phyloP scores from a whole-genome alignment of 768 basidiomycete species.

The Kwoniella dejecticola region DNA sequence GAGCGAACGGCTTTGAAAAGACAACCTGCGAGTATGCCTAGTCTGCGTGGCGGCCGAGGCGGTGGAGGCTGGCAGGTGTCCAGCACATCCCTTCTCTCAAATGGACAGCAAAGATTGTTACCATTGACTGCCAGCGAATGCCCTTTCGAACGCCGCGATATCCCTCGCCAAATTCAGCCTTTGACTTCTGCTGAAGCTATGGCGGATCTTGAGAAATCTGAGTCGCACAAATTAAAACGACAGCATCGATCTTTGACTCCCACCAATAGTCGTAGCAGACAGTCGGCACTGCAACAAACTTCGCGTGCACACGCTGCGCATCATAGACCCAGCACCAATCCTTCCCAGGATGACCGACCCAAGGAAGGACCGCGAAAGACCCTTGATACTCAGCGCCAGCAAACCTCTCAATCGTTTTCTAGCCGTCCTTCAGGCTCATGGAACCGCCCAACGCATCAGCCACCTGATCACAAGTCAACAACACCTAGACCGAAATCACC shows the following conservation, averaged over 20 bases:
- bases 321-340: neutral
- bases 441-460: neutral
- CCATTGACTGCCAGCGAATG: slow-evolving; percentile 10
- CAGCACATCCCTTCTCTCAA: slow-evolving; percentile 26
- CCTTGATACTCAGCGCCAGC: neutral
- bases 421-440: neutral
- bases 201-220: slow-evolving; percentile 17
- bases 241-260: slow-evolving; percentile 7
- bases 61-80: slow-evolving; percentile 41
- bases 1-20: slow-evolving; percentile 24
- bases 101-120: slow-evolving; percentile 10
- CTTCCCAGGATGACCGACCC: neutral
- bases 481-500: neutral
- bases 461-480: neutral
- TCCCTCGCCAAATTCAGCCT: slow-evolving; percentile 11
- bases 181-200: slow-evolving; percentile 8
- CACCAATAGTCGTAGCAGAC: neutral
- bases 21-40: slow-evolving; percentile 8
- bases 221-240: neutral
- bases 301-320: neutral
- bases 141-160: slow-evolving; percentile 10
- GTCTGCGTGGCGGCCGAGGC: slow-evolving; percentile 28
- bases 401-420: neutral
- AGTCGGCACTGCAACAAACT: neutral
- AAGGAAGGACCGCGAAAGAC: too few relatives aligned